These are phyloP conservation scores for Suillus clintonianus DNA, from an alignment of 768 basidiomycete genomes.

Conservation along the genomic window DNA sequence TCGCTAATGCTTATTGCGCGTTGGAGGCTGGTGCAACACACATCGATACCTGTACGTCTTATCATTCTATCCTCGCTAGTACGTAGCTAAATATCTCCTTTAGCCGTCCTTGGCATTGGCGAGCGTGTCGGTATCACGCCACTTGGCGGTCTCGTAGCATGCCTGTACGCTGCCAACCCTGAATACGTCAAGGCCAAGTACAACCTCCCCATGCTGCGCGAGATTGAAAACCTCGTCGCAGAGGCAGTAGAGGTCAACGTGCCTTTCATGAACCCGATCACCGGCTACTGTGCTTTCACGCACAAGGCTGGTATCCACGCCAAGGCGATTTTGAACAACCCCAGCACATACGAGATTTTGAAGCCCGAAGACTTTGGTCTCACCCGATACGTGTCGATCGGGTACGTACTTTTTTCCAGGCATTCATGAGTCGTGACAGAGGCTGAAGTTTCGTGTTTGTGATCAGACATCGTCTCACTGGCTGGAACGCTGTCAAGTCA, in stretches of 20 bases:
- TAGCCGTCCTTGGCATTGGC: conserved; percentile 95
- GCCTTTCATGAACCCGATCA: conserved; percentile 96
- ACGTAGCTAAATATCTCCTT: conserved; percentile 7
- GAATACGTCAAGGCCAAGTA: conserved; percentile 99
- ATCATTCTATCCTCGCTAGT: not conserved
- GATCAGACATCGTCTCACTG: conserved; percentile 85
- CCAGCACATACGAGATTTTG: conserved; percentile 97
- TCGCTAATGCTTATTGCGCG: conserved; percentile 97
- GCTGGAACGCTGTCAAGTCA: conserved; percentile 99
- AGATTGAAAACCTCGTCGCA: conserved; percentile 98
- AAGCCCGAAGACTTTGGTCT: conserved; percentile 99
- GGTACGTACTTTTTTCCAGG: conserved; percentile 44
- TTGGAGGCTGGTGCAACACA: conserved; percentile 99
- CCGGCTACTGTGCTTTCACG: conserved; percentile 98
- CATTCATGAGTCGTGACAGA: not conserved
- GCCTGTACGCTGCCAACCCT: conserved; percentile 94
- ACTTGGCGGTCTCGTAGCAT: conserved; percentile 94
- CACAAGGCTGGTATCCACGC: conserved; percentile 99
- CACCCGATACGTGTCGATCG: conserved; percentile 96
- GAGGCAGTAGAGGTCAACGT: conserved; percentile 98
- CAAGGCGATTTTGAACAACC: conserved; percentile 99
- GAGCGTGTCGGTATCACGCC: conserved; percentile 99
- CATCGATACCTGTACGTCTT: conserved; percentile 86
- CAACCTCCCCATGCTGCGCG: conserved; percentile 95
- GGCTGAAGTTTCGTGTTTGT: conserved; percentile 3